Evolutionary conservation across 768 basidiomycete species (phyloP).

Genomic region (Termitomyces sp.): DNA sequence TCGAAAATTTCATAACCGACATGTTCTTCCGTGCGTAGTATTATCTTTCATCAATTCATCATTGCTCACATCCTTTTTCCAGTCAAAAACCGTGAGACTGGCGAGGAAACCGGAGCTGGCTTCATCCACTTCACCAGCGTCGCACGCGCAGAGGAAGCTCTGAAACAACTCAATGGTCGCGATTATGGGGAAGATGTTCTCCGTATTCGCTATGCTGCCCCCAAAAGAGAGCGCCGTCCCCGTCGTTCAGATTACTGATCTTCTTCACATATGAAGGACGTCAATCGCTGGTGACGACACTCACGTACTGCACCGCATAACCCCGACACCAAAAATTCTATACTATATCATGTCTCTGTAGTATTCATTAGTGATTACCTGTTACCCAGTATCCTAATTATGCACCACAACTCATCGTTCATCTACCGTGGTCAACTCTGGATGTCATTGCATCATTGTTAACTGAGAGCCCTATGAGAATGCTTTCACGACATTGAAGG

Average conservation of each 20-base stretch:
- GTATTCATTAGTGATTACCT: constrained; percentile 1
- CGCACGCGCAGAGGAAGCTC: constrained; percentile 47
- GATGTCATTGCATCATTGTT: too few relatives aligned
- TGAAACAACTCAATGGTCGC: constrained; percentile 40
- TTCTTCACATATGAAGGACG: background rate
- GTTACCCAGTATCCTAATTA: constrained; percentile 9
- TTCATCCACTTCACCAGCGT: constrained; percentile 54
- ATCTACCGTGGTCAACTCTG: too few relatives aligned
- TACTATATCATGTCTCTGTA: background rate
- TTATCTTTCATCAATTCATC: background rate
- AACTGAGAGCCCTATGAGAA: background rate
- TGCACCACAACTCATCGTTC: background rate
- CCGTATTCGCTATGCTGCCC: constrained; percentile 39
- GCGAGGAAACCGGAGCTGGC: constrained; percentile 32
- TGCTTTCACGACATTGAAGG: background rate
- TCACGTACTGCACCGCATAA: background rate
- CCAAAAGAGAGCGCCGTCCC: constrained; percentile 3
- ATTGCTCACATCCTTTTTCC: constrained; percentile 1
- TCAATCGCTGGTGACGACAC: background rate
- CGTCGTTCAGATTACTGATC: too few relatives aligned
- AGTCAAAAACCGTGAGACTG: constrained; percentile 35
- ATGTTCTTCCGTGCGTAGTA: constrained; percentile 30
- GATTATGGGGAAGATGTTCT: constrained; percentile 34
- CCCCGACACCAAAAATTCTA: background rate
- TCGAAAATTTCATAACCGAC: constrained; percentile 27